Base-by-base conservation (phyloP, 202 grass and related monocot species). In the Alloteropsis angusta region DNA sequence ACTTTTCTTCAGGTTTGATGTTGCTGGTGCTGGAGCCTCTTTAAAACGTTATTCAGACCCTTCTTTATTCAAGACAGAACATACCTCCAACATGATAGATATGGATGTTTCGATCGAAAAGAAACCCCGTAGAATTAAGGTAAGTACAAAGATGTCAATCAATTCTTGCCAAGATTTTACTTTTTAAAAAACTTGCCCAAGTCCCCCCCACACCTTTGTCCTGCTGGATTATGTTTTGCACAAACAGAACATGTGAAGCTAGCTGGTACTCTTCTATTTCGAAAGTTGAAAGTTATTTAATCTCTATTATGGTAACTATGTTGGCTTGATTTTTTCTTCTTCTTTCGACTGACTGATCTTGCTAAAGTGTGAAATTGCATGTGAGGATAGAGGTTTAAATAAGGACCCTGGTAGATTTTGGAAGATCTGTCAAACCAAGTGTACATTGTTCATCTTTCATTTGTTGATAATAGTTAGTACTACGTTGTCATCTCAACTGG, bases 41-140 rank as follows among this genome's bases (percentile, higher is more conserved):
- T 91, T 96, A 50, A 99, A 99, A 84, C 84, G 96, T 82, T 99
- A 99, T 68, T 89, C 96, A 47, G 96, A 99, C 78, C 96, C 96
- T 43, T 99, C 96, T 90, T 93, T 96, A 74, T 96, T 99, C 80
- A 99, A 96, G 83, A 91, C 60, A 15, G 96, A 87, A 74, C 83
- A 82, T 77, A 34, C 82, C 75, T 71, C 84, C 15, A 86, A 86
- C 74, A 89, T 88, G 80, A 72, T 82, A 77, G 90, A 86, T 52
- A 79, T 37, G 6, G 76, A 93, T 79, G 58, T 74, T 59, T 65
- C 84, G 21, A 93, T 87, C 60, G 96, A 91, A 87, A 96, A 87
- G 43, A 99, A 88, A 80, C 74, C 85, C 68, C 96, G 86, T 54
- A 91, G 88, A 86, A 75, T 85, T 47, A 99, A 93, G 88, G 96